Conservation (phyloP, 352 stramenopile genomes). For the Pythium volutum region DNA sequence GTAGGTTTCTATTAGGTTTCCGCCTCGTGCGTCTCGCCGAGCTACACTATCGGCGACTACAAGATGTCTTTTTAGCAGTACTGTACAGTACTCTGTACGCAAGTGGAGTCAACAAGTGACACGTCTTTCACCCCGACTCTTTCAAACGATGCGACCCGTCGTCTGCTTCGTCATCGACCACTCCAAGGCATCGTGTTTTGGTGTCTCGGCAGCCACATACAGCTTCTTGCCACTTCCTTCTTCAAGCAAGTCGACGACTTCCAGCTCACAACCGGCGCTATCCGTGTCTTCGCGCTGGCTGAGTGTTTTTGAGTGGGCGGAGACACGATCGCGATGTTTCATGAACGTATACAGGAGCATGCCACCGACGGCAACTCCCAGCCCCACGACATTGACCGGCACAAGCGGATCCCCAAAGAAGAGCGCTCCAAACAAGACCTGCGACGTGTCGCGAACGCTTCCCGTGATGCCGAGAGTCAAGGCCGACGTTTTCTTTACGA, state of each 20-base stretch:
- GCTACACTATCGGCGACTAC: neutral
- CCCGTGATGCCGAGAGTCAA: slow-evolving; percentile 76
- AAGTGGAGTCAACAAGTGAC: no score
- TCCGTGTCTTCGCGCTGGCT: no score
- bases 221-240: neutral
- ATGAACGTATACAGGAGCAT: slow-evolving; percentile 80
- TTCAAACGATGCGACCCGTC: neutral
- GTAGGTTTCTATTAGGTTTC: neutral
- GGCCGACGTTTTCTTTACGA: slow-evolving; percentile 81
- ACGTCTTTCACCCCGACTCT: neutral
- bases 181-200: no score
- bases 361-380: slow-evolving; percentile 64
- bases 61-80: neutral
- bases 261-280: neutral
- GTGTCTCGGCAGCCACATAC: neutral
- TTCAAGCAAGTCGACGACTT: neutral
- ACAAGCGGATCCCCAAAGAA: slow-evolving; percentile 73
- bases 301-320: neutral
- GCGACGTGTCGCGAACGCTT: slow-evolving; percentile 78
- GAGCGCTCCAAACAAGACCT: slow-evolving; percentile 72
- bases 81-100: no score
- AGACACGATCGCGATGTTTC: slow-evolving; percentile 34
- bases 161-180: no score
- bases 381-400: slow-evolving; percentile 59
- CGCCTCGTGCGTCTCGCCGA: neutral